Conservation (phyloP, 768 basidiomycete species). For the Panaeolus cyanescens region DNA sequence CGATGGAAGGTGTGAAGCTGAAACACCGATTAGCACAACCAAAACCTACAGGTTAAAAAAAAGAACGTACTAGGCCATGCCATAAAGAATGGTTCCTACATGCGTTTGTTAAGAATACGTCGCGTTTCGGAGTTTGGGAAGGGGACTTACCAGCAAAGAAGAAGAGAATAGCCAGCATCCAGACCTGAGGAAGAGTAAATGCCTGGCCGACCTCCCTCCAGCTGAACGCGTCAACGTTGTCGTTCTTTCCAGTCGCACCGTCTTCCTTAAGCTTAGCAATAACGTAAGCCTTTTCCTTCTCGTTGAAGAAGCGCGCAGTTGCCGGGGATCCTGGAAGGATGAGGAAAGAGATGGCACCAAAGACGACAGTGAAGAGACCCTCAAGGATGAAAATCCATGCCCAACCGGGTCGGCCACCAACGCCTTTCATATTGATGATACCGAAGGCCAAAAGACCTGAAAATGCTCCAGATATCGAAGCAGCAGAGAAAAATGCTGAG, state of each 20-base stretch:
- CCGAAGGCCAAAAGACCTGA: constrained; percentile 69
- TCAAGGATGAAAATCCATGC: constrained; percentile 71
- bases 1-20: constrained; percentile 76
- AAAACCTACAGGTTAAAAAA: background rate
- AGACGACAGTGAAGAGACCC: constrained; percentile 62
- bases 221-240: constrained; percentile 45
- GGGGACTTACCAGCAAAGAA: constrained; percentile 50
- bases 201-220: constrained; percentile 57
- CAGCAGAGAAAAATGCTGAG: constrained; percentile 50
- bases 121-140: background rate
- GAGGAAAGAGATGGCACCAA: constrained; percentile 53
- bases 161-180: constrained; percentile 48
- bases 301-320: constrained; percentile 50
- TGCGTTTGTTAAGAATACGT: background rate
- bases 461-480: constrained; percentile 66
- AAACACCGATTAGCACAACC: background rate
- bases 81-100: constrained; percentile 46
- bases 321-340: constrained; percentile 38
- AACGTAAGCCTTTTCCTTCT: constrained; percentile 51
- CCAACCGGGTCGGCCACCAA: constrained; percentile 59
- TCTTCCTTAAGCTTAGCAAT: constrained; percentile 40
- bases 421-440: constrained; percentile 64
- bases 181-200: constrained; percentile 54
- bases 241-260: constrained; percentile 36
- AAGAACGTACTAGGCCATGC: constrained; percentile 47